Conservation (phyloP, 169 alveolate genomes). For the Cryptosporidium felis region DNA sequence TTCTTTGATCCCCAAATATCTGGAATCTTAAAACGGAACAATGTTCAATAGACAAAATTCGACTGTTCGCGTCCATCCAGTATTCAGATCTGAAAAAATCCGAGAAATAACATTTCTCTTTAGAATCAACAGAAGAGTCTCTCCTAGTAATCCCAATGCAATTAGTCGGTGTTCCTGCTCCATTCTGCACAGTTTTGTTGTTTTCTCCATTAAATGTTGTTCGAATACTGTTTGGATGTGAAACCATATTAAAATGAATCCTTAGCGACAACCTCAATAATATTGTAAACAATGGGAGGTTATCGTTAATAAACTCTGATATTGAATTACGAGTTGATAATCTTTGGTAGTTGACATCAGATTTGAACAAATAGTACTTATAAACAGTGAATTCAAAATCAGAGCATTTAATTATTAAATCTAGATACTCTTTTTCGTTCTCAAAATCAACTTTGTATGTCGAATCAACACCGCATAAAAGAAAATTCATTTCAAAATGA, state of each 20-base stretch:
- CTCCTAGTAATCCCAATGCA: not conserved
- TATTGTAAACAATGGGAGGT: constrained; percentile 13
- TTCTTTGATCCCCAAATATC: constrained; percentile 15
- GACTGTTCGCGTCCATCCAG: constrained; percentile 49
- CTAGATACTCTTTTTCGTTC: not conserved
- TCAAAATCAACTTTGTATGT: not conserved
- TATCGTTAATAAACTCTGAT: constrained; percentile 8
- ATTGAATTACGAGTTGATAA: not conserved
- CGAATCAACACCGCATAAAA: not conserved
- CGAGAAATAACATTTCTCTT: not conserved
- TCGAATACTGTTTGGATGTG: constrained; percentile 45
- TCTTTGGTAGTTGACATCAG: not conserved
- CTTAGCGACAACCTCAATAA: constrained; percentile 20
- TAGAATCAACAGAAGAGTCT: not conserved
- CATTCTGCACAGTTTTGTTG: not conserved
- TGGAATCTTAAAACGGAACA: constrained; percentile 46
- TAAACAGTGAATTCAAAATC: constrained; percentile 24
- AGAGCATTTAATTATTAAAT: not conserved
- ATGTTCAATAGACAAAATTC: constrained; percentile 27
- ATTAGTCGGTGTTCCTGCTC: not conserved
- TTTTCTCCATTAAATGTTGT: not conserved
- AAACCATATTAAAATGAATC: constrained; percentile 23
- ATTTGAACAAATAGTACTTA: not conserved
- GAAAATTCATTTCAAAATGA: constrained; percentile 29
- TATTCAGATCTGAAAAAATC: not conserved